Evolutionary conservation across 1,284 basidiomycete species (phyloP).

Genomic region (Rhodotorula sp.): DNA sequence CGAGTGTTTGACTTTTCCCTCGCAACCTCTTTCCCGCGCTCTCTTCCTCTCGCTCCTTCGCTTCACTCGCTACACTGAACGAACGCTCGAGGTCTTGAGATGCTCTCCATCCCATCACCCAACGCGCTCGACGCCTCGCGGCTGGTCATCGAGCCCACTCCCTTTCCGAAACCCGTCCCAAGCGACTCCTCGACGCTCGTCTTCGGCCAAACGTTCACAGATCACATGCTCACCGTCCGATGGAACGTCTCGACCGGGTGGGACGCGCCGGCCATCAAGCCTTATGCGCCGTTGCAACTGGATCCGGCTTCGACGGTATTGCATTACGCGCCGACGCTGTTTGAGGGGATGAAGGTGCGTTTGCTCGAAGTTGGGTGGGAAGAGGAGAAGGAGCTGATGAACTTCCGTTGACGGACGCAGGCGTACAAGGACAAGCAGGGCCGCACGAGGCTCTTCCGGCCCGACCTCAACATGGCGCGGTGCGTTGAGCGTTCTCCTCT

Average conservation of each 20-base stretch:
- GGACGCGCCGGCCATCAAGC: conserved; percentile 77
- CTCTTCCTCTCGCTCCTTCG: neutral
- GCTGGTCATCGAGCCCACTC: neutral
- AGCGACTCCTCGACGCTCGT: conserved; percentile 50
- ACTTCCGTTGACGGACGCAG: conserved; percentile 11
- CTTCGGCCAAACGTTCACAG: conserved; percentile 64
- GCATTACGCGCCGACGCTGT: conserved; percentile 85
- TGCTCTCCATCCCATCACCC: conserved; percentile 1
- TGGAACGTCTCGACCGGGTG: conserved; percentile 75
- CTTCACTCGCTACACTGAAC: neutral
- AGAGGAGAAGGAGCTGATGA: neutral
- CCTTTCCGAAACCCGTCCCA: conserved; percentile 38
- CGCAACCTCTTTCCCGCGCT: neutral
- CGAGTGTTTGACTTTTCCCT: neutral
- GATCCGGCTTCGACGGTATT: conserved; percentile 84
- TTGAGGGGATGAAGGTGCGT: conserved; percentile 81
- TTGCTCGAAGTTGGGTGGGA: no score
- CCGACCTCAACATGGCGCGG: conserved; percentile 88
- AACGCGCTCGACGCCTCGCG: conserved; percentile 1
- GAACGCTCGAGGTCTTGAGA: neutral
- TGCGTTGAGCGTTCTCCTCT: neutral
- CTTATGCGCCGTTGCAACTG: conserved; percentile 72
- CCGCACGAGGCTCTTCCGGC: conserved; percentile 83
- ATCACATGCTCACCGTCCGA: conserved; percentile 87
- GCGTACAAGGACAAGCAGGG: conserved; percentile 81